phyloP scores from a whole-genome alignment of 2,329 filamentous ascomycete species.

The Penicillium sp. region DNA sequence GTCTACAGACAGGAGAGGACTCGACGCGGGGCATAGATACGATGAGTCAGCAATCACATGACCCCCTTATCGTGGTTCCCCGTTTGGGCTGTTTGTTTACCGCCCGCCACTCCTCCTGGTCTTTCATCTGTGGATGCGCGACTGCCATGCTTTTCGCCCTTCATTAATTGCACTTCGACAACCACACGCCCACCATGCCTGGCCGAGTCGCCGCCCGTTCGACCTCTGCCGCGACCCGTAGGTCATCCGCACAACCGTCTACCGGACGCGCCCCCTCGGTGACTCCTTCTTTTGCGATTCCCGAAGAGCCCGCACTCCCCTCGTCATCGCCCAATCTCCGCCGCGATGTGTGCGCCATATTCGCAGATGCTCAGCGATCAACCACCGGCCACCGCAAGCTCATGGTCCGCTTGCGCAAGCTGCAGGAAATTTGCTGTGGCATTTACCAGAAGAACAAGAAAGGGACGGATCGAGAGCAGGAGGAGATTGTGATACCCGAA shows the following conservation, averaged over 20 bases:
- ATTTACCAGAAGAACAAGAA: slow-evolving; percentile 53
- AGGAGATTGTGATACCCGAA: slow-evolving; percentile 50
- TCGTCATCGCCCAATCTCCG: slow-evolving; percentile 64
- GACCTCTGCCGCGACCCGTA: slow-evolving; percentile 44
- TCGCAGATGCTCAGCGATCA: slow-evolving; percentile 83
- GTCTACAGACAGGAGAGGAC: no score
- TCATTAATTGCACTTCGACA: slow-evolving; percentile 27
- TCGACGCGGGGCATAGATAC: slow-evolving; percentile 8
- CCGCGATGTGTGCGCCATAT: slow-evolving; percentile 73
- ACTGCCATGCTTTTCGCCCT: slow-evolving; percentile 30
- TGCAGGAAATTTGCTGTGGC: slow-evolving; percentile 81
- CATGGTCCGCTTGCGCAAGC: slow-evolving; percentile 82
- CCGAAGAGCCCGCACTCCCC: slow-evolving; percentile 63
- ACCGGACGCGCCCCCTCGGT: slow-evolving; percentile 74
- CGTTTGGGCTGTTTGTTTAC: slow-evolving; percentile 51
- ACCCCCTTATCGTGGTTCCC: slow-evolving; percentile 43
- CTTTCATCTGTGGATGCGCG: slow-evolving; percentile 29
- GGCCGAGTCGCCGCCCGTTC: slow-evolving; percentile 49
- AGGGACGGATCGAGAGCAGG: slow-evolving; percentile 59
- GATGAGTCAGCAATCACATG: slow-evolving; percentile 33
- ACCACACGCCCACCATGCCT: slow-evolving; percentile 43
- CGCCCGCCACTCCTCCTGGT: slow-evolving; percentile 29
- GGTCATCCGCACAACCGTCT: slow-evolving; percentile 68
- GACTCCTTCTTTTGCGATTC: slow-evolving; percentile 55
- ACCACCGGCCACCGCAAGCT: slow-evolving; percentile 90